Percentiles rank a stretch among this genome's conserved stretches.
Evolutionary conservation across 768 basidiomycete species (phyloP).

Genomic region (Termitomyces sp.): DNA sequence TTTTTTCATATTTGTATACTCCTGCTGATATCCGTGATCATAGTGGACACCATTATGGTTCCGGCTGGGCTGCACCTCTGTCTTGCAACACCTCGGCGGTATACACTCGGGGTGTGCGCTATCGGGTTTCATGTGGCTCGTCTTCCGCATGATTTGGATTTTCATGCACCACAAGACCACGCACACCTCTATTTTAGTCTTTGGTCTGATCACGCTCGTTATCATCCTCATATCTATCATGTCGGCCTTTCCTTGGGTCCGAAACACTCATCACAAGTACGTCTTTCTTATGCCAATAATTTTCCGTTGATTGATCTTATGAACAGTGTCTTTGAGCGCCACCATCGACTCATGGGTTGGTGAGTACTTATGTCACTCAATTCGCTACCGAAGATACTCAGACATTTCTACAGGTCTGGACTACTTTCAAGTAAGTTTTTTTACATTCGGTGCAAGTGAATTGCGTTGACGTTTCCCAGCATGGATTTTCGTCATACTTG

Average conservation of each 20-base stretch:
- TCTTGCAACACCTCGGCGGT: conserved; percentile 74
- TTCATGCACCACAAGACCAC: conserved; percentile 46
- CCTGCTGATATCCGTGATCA: conserved; percentile 1
- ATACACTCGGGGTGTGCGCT: conserved; percentile 81
- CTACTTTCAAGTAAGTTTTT: conserved; percentile 45
- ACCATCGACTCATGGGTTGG: conserved; percentile 83
- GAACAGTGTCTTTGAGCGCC: conserved; percentile 71
- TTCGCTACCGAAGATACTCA: neutral
- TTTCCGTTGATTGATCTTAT: neutral
- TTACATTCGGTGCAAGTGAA: neutral
- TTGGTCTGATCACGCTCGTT: conserved; percentile 59
- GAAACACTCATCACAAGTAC: conserved; percentile 80
- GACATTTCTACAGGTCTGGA: conserved; percentile 30
- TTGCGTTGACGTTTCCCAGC: conserved; percentile 22
- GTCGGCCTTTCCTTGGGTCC: conserved; percentile 74
- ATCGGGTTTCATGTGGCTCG: conserved; percentile 70
- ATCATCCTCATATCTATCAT: conserved; percentile 54
- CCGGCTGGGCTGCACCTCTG: conserved; percentile 67
- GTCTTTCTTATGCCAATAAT: neutral
- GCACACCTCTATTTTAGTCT: conserved; percentile 49
- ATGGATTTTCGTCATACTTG: conserved; percentile 68
- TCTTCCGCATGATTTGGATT: conserved; percentile 53
- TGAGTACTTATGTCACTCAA: conserved; percentile 22
- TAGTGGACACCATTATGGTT: conserved; percentile 48
- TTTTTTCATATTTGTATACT: neutral